phyloP scores from a whole-genome alignment of 148 eudicot species.

The Hydrangea macrophylla region DNA sequence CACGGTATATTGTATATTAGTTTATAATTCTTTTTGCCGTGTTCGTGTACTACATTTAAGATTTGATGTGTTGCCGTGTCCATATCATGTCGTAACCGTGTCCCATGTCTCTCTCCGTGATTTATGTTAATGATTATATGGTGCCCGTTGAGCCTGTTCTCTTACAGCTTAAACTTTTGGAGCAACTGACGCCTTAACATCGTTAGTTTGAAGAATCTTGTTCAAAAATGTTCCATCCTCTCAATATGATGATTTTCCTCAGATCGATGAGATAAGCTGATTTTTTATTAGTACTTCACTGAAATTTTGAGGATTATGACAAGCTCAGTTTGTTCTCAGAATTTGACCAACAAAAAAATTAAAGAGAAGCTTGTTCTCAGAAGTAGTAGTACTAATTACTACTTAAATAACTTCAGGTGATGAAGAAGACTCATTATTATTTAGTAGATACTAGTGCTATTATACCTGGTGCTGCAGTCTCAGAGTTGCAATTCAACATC shows the following conservation, averaged over 20 bases:
- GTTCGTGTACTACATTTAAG: too few relatives aligned
- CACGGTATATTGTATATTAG: too few relatives aligned
- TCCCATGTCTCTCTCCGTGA: too few relatives aligned
- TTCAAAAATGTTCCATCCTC: background rate
- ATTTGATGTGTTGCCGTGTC: too few relatives aligned
- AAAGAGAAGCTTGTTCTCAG: background rate
- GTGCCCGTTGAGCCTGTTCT: too few relatives aligned
- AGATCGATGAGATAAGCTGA: background rate
- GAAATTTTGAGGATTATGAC: background rate
- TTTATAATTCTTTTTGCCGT: too few relatives aligned
- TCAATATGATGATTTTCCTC: background rate
- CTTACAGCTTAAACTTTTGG: too few relatives aligned
- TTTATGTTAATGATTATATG: too few relatives aligned
- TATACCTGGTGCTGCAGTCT: conserved; percentile 93
- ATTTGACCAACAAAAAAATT: background rate
- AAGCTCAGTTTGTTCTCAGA: background rate
- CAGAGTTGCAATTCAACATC: conserved; percentile 76
- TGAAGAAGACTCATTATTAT: conserved; percentile 98
- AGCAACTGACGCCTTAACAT: too few relatives aligned
- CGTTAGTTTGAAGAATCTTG: background rate
- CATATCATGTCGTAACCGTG: too few relatives aligned
- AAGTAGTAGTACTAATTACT: background rate
- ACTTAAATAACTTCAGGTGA: conserved; percentile 57
- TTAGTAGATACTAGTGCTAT: conserved; percentile 83
- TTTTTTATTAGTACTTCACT: background rate